These are phyloP conservation scores for Avena eriantha DNA, from an alignment of 176 grass and related monocot genomes.

Conservation along the genomic window DNA sequence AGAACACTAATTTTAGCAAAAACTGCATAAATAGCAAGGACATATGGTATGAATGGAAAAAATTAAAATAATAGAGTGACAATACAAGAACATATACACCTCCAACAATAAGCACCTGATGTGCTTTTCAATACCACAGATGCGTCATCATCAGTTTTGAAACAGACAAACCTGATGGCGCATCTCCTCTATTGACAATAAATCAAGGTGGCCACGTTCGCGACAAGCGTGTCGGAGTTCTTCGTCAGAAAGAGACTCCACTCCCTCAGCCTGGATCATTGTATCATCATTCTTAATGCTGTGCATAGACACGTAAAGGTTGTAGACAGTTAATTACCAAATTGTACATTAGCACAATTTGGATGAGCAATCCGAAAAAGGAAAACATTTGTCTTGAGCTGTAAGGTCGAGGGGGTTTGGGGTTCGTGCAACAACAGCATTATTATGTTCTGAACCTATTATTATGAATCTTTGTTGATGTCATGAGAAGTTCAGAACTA, in stretches of 20 bases:
- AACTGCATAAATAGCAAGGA: conserved; percentile 16
- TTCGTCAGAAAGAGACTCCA: conserved; percentile 90
- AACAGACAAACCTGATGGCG: conserved; percentile 67
- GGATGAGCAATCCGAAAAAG: neutral
- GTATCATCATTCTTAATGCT: conserved; percentile 98
- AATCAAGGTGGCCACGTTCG: conserved; percentile 87
- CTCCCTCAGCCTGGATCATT: conserved; percentile 79
- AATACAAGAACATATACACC: conserved; percentile 21
- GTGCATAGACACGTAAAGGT: conserved; percentile 29
- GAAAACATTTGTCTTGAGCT: neutral
- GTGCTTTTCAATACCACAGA: conserved; percentile 12
- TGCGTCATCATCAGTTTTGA: conserved; percentile 17
- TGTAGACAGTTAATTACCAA: neutral
- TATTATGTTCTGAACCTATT: neutral
- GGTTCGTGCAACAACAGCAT: neutral
- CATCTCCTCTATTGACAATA: conserved; percentile 91
- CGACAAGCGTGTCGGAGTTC: conserved; percentile 92
- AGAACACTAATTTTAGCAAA: conserved; percentile 21
- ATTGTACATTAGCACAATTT: neutral
- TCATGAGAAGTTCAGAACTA: neutral
- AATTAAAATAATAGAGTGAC: conserved; percentile 28
- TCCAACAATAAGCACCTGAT: neutral
- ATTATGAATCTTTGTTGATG: neutral
- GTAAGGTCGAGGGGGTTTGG: neutral
- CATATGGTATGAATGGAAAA: neutral